These are phyloP conservation scores for Talaromyces funiculosus DNA, from an alignment of 2,329 filamentous ascomycete genomes.

Conservation along the genomic window DNA sequence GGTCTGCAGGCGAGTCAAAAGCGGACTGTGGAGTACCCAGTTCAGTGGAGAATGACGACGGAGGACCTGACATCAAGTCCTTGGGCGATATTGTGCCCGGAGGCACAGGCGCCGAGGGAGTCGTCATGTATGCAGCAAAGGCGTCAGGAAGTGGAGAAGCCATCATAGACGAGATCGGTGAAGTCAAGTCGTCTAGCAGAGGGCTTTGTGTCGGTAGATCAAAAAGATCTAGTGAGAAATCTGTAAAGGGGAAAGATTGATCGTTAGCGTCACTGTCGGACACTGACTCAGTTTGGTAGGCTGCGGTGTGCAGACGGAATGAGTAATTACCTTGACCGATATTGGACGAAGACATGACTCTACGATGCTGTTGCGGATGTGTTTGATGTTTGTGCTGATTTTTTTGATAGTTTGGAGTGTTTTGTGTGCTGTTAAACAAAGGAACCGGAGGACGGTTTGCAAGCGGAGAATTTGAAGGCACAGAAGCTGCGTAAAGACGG, in stretches of 20 bases:
- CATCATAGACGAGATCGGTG: constrained; percentile 21
- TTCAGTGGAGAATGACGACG: constrained; percentile 74
- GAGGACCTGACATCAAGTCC: constrained; percentile 75
- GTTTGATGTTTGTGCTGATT: constrained; percentile 2
- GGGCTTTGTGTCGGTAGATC: constrained; percentile 11
- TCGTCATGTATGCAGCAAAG: constrained; percentile 29
- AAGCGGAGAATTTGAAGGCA: constrained; percentile 33
- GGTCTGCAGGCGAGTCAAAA: constrained; percentile 63
- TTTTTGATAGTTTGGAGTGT: constrained; percentile 17
- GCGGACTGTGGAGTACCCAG: constrained; percentile 67
- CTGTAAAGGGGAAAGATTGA: constrained; percentile 3
- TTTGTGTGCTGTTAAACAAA: constrained; percentile 30
- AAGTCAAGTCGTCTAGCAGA: constrained; percentile 12
- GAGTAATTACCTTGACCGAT: constrained; percentile 32
- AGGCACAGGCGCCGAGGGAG: constrained; percentile 28
- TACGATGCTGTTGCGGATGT: constrained; percentile 24
- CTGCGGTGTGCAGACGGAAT: constrained; percentile 26
- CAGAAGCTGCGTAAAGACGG: constrained; percentile 33
- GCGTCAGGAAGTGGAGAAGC: constrained; percentile 20
- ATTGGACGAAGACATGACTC: constrained; percentile 37
- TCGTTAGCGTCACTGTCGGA: background rate
- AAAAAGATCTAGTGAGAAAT: constrained; percentile 13
- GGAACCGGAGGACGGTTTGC: constrained; percentile 36
- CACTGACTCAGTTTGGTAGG: constrained; percentile 16
- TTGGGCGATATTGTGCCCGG: constrained; percentile 72